These are phyloP conservation scores for Macrotyloma uniflorum DNA, from an alignment of 306 rosid genomes.

Conservation along the genomic window DNA sequence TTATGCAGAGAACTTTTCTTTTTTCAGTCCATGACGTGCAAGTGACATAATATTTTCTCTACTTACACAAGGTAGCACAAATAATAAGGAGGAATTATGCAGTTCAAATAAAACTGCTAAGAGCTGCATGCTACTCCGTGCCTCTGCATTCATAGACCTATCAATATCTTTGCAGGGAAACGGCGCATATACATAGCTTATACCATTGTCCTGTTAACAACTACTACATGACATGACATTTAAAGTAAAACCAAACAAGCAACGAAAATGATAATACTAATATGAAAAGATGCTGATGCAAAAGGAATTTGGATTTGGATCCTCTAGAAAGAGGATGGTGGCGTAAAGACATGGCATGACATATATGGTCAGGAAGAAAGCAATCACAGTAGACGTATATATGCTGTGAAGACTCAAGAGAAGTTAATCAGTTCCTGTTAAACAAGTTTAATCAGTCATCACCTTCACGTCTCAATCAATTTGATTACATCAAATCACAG, in stretches of 20 bases:
- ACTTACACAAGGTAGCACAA: background rate
- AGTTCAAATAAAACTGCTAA: background rate
- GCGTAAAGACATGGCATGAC: background rate
- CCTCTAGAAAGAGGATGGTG: background rate
- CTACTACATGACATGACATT: background rate
- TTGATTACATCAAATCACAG: background rate
- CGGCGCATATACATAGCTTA: too few relatives aligned
- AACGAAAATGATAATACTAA: background rate
- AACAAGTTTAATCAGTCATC: background rate
- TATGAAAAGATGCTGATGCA: background rate
- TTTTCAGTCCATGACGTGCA: background rate
- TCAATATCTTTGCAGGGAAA: background rate
- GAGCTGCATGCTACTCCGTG: background rate
- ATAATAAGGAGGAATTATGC: background rate
- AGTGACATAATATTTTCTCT: background rate
- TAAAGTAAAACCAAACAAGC: background rate
- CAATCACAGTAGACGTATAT: background rate
- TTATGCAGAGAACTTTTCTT: background rate
- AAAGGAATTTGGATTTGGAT: background rate
- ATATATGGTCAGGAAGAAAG: background rate
- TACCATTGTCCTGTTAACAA: background rate
- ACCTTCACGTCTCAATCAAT: slow-evolving; percentile 3
- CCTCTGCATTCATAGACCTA: background rate
- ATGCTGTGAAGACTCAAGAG: background rate
- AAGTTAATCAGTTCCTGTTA: background rate